Evolutionary conservation across 192 early-diverging fungal species (phyloP).

Genomic region (Entomortierella parvispora): DNA sequence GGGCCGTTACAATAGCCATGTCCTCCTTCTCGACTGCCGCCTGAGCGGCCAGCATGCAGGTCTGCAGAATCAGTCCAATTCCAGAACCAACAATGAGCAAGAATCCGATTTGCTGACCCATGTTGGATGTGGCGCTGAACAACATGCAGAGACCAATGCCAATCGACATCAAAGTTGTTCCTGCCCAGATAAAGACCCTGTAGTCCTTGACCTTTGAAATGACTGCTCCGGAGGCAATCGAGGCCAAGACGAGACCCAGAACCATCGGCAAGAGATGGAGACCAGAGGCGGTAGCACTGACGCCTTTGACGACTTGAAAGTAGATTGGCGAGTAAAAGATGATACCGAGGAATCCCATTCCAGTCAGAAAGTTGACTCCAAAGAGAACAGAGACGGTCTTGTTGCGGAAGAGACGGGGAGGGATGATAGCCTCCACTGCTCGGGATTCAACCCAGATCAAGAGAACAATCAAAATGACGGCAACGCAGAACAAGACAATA

Average conservation of each 20-base stretch:
- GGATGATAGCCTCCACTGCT: slow-evolving; percentile 82
- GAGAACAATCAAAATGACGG: slow-evolving; percentile 57
- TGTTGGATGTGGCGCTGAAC: slow-evolving; percentile 49
- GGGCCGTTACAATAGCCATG: slow-evolving; percentile 79
- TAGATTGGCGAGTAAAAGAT: slow-evolving; percentile 85
- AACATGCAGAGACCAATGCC: slow-evolving; percentile 72
- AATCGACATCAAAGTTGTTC: slow-evolving; percentile 67
- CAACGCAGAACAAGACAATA: slow-evolving; percentile 64
- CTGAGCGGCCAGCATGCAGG: slow-evolving; percentile 78
- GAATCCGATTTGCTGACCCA: slow-evolving; percentile 65
- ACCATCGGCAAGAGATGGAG: slow-evolving; percentile 79
- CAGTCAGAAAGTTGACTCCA: slow-evolving; percentile 68
- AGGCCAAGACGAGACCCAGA: slow-evolving; percentile 74
- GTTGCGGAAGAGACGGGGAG: slow-evolving; percentile 68
- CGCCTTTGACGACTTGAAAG: slow-evolving; percentile 84
- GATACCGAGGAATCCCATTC: slow-evolving; percentile 68
- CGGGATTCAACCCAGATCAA: slow-evolving; percentile 70
- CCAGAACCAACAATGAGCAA: slow-evolving; percentile 81
- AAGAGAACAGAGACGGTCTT: slow-evolving; percentile 71
- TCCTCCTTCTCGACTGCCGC: slow-evolving; percentile 68
- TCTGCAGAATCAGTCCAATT: slow-evolving; percentile 79
- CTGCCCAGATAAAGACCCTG: slow-evolving; percentile 69
- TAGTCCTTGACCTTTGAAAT: slow-evolving; percentile 69
- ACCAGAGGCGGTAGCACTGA: slow-evolving; percentile 78
- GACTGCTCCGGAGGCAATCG: slow-evolving; percentile 70